Percentiles rank a stretch among this genome's conserved stretches.
phyloP scores from a whole-genome alignment of 257 asterid genomes.

The Solanum chiquidenum region DNA sequence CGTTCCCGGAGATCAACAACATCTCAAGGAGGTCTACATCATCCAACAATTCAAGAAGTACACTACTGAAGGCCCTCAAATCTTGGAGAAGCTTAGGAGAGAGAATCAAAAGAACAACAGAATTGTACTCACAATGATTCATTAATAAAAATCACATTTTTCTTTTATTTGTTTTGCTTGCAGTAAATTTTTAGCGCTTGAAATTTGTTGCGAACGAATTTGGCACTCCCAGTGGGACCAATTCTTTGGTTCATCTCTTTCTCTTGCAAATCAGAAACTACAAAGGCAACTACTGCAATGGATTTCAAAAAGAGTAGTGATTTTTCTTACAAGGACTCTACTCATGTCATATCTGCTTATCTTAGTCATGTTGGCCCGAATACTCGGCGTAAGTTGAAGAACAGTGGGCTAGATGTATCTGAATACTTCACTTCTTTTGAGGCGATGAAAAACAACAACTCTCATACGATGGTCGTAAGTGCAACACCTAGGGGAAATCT shows the following conservation, averaged over 20 bases:
- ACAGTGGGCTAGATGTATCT: not conserved
- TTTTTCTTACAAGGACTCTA: not conserved
- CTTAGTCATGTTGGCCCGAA: not conserved
- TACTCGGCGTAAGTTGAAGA: not conserved
- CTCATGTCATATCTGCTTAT: not conserved
- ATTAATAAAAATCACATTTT: not conserved
- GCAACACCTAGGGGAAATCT: not conserved
- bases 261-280: not conserved
- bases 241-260: not conserved
- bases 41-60: no score
- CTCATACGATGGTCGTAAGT: not conserved
- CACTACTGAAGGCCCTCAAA: no score
- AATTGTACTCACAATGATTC: not conserved
- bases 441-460: not conserved
- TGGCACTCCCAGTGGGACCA: not conserved
- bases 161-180: not conserved
- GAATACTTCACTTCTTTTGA: not conserved
- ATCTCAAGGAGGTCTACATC: no score
- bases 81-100: no score
- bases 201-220: no score
- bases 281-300: not conserved
- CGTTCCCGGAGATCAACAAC: no score
- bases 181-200: not conserved
- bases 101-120: no score
- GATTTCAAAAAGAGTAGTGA: not conserved